Conservation (phyloP, 495 filamentous ascomycete species). For the Clavariopsis aquatica region DNA sequence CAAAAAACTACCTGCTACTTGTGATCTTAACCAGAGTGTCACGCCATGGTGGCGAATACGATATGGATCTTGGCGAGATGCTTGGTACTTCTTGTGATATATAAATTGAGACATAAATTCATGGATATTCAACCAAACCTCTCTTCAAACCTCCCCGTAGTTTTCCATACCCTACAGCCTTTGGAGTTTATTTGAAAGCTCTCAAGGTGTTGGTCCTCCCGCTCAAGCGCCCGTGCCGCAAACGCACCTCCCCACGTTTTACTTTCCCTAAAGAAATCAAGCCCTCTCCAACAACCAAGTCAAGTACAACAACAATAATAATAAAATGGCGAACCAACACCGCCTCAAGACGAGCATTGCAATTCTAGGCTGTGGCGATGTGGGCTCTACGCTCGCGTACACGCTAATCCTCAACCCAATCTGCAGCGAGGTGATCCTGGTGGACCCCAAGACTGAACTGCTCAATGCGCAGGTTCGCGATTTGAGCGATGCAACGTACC, state of each 20-base stretch:
- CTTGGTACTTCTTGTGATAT: background rate
- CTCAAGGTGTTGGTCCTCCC: too few species aligned
- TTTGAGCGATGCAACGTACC: conserved; percentile 49
- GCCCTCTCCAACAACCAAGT: background rate
- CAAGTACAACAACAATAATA: too few species aligned
- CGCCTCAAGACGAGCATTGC: conserved; percentile 41
- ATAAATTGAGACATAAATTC: background rate
- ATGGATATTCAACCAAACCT: too few species aligned
- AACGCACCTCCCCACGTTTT: too few species aligned
- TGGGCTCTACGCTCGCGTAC: conserved; percentile 50
- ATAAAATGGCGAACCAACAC: conserved; percentile 12
- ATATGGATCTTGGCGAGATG: background rate
- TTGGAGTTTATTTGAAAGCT: too few species aligned
- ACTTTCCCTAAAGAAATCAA: background rate
- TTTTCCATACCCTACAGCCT: too few species aligned
- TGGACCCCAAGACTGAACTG: conserved; percentile 46
- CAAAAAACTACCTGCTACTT: too few species aligned
- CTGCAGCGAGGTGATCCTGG: conserved; percentile 48
- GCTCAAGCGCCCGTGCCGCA: too few species aligned
- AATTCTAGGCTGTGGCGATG: conserved; percentile 49
- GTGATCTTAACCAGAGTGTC: background rate
- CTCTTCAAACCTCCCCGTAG: too few species aligned
- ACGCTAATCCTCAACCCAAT: conserved; percentile 48
- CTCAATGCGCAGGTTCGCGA: conserved; percentile 51
- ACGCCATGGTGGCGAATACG: conserved; percentile 2